These are phyloP conservation scores for Alternaria sp. DNA, from an alignment of 2,329 filamentous ascomycete species.

Conservation along the genomic window DNA sequence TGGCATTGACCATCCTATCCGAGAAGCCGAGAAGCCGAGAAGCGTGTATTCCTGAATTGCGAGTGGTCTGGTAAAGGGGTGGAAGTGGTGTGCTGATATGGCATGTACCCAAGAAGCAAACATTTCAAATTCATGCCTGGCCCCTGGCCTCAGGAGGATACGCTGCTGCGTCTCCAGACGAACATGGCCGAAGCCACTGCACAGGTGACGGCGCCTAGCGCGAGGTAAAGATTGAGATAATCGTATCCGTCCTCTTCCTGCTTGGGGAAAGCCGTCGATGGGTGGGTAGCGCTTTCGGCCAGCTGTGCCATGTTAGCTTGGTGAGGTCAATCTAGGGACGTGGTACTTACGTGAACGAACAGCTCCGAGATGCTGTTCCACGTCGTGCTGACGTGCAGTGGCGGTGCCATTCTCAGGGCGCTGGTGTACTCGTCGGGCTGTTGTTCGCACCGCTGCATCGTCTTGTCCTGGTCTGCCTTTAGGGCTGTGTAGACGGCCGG, in stretches of 20 bases:
- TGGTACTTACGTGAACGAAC: slow-evolving; percentile 72
- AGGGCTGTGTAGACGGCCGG: slow-evolving; percentile 91
- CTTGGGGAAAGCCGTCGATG: slow-evolving; percentile 87
- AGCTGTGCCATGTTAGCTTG: slow-evolving; percentile 58
- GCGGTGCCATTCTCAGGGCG: slow-evolving; percentile 84
- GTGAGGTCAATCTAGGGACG: neutral
- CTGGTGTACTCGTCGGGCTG: slow-evolving; percentile 87
- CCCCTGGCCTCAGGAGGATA: slow-evolving; percentile 11
- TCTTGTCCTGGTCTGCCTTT: slow-evolving; percentile 95
- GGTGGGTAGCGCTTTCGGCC: slow-evolving; percentile 90
- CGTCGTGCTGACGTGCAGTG: slow-evolving; percentile 91
- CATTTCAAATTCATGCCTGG: slow-evolving; percentile 3
- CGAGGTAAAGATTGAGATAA: slow-evolving; percentile 84
- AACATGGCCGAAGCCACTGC: slow-evolving; percentile 66
- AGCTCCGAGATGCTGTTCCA: slow-evolving; percentile 95
- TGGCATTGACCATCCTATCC: slow-evolving; percentile 1
- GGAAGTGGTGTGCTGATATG: neutral
- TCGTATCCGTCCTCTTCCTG: slow-evolving; percentile 83
- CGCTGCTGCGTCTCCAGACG: slow-evolving; percentile 64
- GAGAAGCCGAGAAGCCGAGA: neutral
- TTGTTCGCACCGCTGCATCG: slow-evolving; percentile 93
- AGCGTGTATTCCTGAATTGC: neutral
- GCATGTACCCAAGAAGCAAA: slow-evolving; percentile 10
- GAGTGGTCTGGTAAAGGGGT: slow-evolving; percentile 4
- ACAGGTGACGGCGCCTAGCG: slow-evolving; percentile 74